These are phyloP conservation scores for Sphagnurus paluster DNA, from an alignment of 1,284 basidiomycete genomes.

Conservation along the genomic window DNA sequence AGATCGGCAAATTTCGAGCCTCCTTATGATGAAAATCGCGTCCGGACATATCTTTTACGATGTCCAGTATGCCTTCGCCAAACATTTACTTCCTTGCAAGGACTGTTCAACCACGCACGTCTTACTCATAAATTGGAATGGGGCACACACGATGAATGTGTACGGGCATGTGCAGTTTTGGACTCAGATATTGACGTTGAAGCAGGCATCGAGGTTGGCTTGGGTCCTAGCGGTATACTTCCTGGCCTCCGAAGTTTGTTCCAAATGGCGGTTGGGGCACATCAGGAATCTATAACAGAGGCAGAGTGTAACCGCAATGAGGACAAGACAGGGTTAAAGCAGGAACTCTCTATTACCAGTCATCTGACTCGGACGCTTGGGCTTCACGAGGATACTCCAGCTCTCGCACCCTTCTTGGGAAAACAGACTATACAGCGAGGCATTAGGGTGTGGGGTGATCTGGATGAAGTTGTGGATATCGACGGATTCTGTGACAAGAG, in stretches of 20 bases:
- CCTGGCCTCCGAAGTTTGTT: slow-evolving; percentile 68
- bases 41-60: slow-evolving; percentile 45
- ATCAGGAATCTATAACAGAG: slow-evolving; percentile 10
- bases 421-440: slow-evolving; percentile 53
- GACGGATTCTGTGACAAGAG: slow-evolving; percentile 23
- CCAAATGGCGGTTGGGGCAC: slow-evolving; percentile 65
- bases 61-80: slow-evolving; percentile 64
- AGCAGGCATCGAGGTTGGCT: slow-evolving; percentile 56
- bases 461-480: slow-evolving; percentile 45
- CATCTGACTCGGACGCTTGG: slow-evolving; percentile 64
- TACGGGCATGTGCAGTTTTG: slow-evolving; percentile 59
- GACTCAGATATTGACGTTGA: slow-evolving; percentile 46
- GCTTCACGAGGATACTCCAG: slow-evolving; percentile 67
- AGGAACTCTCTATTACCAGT: slow-evolving; percentile 20
- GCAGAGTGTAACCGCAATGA: slow-evolving; percentile 1
- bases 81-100: slow-evolving; percentile 73
- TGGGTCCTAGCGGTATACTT: slow-evolving; percentile 47
- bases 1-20: slow-evolving; percentile 27
- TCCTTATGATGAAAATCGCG: slow-evolving; percentile 29
- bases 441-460: slow-evolving; percentile 54
- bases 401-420: slow-evolving; percentile 70
- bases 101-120: slow-evolving; percentile 74
- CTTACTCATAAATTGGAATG: slow-evolving; percentile 66
- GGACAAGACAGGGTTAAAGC: background rate
- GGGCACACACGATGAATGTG: slow-evolving; percentile 75